These are phyloP conservation scores for Cordyceps farinosa DNA, from an alignment of 2,329 filamentous ascomycete genomes.

Conservation along the genomic window DNA sequence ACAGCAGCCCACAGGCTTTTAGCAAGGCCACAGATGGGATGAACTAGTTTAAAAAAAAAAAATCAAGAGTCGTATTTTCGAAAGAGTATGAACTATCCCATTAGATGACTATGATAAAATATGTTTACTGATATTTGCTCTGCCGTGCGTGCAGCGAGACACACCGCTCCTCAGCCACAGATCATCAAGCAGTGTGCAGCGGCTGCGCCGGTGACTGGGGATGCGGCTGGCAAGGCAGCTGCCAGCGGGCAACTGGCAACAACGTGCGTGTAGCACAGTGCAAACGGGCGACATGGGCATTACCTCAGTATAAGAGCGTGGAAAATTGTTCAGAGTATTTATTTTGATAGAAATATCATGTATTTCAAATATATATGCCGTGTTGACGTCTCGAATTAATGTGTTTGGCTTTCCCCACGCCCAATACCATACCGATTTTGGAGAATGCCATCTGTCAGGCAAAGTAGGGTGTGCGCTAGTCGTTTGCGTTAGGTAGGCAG, in stretches of 20 bases:
- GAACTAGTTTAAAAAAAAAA: background rate
- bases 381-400: background rate
- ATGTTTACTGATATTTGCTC: background rate
- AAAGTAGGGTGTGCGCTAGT: background rate
- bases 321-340: background rate
- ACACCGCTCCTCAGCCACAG: slow-evolving; percentile 2
- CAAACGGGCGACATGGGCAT: background rate
- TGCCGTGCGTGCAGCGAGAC: background rate
- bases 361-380: no score
- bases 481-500: background rate
- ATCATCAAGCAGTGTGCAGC: background rate
- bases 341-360: no score
- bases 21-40: background rate
- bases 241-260: slow-evolving; percentile 1
- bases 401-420: background rate
- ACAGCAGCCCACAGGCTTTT: background rate
- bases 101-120: background rate
- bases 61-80: background rate
- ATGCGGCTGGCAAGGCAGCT: background rate
- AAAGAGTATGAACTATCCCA: no score
- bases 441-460: background rate
- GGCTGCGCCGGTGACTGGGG: background rate
- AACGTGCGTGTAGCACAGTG: slow-evolving; percentile 8
- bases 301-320: background rate
- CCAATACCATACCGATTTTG: background rate